Evolutionary conservation across 2,329 filamentous ascomycete species (phyloP), one percentile per base, ranked within the genome.

Genomic region (Cladosporium sp.): DNA sequence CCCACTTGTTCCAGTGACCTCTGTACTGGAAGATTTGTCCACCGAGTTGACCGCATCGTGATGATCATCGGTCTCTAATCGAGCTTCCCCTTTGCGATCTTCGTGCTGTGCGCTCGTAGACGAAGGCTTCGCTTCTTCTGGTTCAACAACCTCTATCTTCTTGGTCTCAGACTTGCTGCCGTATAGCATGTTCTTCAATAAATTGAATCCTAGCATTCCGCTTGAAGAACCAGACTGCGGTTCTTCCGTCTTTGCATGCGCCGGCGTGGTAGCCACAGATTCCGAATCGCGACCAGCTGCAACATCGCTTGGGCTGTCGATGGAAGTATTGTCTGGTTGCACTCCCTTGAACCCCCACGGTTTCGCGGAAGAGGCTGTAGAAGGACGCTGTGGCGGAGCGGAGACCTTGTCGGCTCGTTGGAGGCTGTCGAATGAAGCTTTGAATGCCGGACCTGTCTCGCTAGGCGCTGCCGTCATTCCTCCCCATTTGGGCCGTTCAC

Each of bases 401-500:
- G 62, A 49, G 11, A 65, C 62, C 52, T 65, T 58, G 41, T 65
- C 62, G 30, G 52, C 62, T 59, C 44, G 38, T 36, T 41, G 38
- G 24, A 65, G 38, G 26, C 52, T 51, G 34, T 59, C 54, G 55
- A 49, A 65, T 6, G 62, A 59, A 26, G 62, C 62, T 28, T 36
- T 49, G 38, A 51, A 65, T 14, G 49, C 4, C 12, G 34, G 21
- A 26, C n/a, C 11, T 34, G 36, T 10, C 15, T 32, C 14, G 12
- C 8, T 21, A 18, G 62, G 41, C 34, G 24, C 24, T n/a, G 26
- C 24, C n/a, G 14, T 41, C 18, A 28, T 36, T 1, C 62, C 62
- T 49, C 62, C 62, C 62, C 62, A 65, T 30, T 65, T 65, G 2
- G 55, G 52, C 21, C 55, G 32, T 30, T 65, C 52, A 18, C 32